Evolutionary conservation across 2,329 filamentous ascomycete genomes (phyloP), one percentile per base, ranked within the genome.

Genomic region (Cryphonectria carpinicola): DNA sequence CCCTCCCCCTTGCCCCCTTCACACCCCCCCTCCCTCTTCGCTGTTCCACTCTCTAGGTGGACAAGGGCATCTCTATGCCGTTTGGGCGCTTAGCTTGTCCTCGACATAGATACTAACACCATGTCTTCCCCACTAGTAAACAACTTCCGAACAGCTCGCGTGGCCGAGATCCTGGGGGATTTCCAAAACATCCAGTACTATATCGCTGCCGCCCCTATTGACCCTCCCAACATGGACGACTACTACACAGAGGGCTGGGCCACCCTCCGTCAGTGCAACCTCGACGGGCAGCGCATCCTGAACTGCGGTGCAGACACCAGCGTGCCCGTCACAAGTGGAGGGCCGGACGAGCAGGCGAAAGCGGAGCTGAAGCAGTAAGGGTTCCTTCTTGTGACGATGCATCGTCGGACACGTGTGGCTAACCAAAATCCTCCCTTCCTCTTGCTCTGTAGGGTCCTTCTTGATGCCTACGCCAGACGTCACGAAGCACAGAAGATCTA

Each of bases 401-500:
- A 32, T 39, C 19, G 13, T 41, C 11, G 35, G 35, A 22, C 41
- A 17, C 22, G 37, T 46, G 39, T 46, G 39, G 62, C 62, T 64
- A 22, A 49, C 13, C 25, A 32, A 37, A 14, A 32, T 17, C 14
- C n/a, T 2, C 41, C 22, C 28, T 28, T 65, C 4, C 17, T 52
- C 19, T 35, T 35, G n/a, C 17, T 28, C 52, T 37, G 3, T 58
- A 89, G 88, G 75, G 83, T 90, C 70, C 81, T 86, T 65, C 82
- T 91, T 56, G 89, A 91, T 75, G 87, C 88, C 32, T 89, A 85
- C 75, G 83, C 88, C 11, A 84, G 89, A 74, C 84, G 89, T 66
- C 89, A 91, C 78, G 87, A 90, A 76, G 88, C 82, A 39, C 88
- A 89, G 74, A 91, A 90, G 81, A 91, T 91, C 74, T 89, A 87